Conservation (phyloP, 2,329 filamentous ascomycete genomes). For the Aureobasidium subglaciale region DNA sequence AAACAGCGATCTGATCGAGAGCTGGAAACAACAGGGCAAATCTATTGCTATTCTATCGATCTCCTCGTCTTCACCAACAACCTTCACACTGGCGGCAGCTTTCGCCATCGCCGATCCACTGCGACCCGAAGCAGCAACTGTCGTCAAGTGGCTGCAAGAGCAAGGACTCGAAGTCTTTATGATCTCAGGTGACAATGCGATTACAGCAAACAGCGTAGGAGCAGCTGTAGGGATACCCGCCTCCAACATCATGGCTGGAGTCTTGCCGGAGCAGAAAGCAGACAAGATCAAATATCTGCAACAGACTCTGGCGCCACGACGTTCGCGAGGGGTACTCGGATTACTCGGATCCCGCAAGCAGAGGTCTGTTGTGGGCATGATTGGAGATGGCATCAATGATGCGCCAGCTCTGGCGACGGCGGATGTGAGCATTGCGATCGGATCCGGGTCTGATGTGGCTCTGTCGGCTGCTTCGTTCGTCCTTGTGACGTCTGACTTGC, state of each 20-base stretch:
- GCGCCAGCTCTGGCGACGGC: slow-evolving; percentile 72
- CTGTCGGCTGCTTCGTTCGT: slow-evolving; percentile 78
- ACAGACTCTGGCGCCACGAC: slow-evolving; percentile 19
- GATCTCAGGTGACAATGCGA: slow-evolving; percentile 85
- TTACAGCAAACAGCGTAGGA: slow-evolving; percentile 75
- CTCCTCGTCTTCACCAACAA: slow-evolving; percentile 1
- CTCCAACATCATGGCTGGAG: slow-evolving; percentile 74
- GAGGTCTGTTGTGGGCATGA: slow-evolving; percentile 65
- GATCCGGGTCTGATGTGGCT: slow-evolving; percentile 74
- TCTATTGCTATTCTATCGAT: slow-evolving; percentile 33
- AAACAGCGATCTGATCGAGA: slow-evolving; percentile 23
- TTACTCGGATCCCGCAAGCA: slow-evolving; percentile 13
- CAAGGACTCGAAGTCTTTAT: slow-evolving; percentile 75
- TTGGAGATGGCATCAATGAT: slow-evolving; percentile 83
- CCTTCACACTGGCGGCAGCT: slow-evolving; percentile 50
- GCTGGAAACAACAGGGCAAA: slow-evolving; percentile 37
- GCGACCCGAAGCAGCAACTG: slow-evolving; percentile 56
- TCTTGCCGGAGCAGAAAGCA: slow-evolving; percentile 77
- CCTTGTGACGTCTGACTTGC: slow-evolving; percentile 63
- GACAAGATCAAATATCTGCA: slow-evolving; percentile 54
- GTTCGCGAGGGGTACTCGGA: neutral
- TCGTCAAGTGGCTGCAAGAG: slow-evolving; percentile 48
- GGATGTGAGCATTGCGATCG: slow-evolving; percentile 77
- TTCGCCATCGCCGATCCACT: slow-evolving; percentile 78
- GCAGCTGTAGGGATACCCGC: slow-evolving; percentile 64